Percentiles rank a stretch among this genome's conserved stretches.
These are phyloP conservation scores for Flaveria trinervia DNA, from an alignment of 129 eudicot genomes.

Conservation along the genomic window DNA sequence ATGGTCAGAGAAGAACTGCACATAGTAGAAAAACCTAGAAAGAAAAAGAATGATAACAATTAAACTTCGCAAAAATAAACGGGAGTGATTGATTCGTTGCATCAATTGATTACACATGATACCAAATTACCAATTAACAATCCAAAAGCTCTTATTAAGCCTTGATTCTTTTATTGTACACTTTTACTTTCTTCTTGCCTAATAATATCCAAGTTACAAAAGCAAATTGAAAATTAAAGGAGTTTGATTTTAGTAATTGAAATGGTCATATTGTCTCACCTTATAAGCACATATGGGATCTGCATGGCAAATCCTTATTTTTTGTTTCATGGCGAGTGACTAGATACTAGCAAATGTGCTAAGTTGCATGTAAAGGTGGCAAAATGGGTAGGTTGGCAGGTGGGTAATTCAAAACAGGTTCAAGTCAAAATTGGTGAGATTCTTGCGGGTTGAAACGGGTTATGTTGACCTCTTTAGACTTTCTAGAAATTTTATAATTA, in stretches of 20 bases:
- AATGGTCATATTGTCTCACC: neutral
- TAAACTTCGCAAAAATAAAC: constrained; percentile 9
- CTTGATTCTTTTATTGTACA: neutral
- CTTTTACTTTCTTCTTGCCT: neutral
- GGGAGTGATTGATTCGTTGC: neutral
- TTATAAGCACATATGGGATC: neutral
- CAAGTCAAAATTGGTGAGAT: neutral
- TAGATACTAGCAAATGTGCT: neutral
- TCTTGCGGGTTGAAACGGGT: neutral
- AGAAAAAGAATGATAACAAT: neutral
- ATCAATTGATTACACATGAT: neutral
- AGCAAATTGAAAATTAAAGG: neutral
- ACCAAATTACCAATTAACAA: neutral
- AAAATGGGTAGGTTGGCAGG: neutral
- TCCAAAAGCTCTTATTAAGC: neutral
- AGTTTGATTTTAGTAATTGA: neutral
- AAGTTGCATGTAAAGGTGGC: neutral
- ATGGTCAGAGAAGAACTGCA: constrained; percentile 23
- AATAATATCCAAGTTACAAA: neutral
- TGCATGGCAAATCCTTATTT: neutral
- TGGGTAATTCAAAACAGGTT: neutral
- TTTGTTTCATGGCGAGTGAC: neutral
- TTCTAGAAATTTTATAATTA: neutral
- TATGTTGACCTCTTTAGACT: neutral
- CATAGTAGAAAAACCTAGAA: constrained; percentile 14